Base-by-base conservation (phyloP, 139 green algal species). In the Pseudopediastrum boryanum region DNA sequence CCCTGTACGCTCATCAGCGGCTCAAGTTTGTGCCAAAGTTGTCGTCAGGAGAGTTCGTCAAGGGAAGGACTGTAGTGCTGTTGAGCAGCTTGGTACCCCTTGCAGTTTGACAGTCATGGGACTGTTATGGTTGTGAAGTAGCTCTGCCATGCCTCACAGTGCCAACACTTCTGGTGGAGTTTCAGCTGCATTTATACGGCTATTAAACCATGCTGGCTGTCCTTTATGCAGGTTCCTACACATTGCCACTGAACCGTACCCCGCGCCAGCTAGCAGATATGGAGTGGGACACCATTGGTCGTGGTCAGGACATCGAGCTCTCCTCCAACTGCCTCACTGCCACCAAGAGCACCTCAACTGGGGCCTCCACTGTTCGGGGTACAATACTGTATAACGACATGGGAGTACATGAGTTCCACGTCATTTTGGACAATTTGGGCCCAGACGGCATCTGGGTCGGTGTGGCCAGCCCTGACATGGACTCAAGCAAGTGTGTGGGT, bases 391-490 rank as follows among this genome's bases (percentile, higher is more conserved):
- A 91, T 77, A 65, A 67, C 35, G 76, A 76, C 65, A 39, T 36
- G 16, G 86, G 84, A 31, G 71, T 54, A 3, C 86, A 91, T 51
- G 87, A 91, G 80, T 89, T 88, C 80, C 87, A 91, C 43, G 87
- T 91, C 38, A 91, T 91, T 38, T 78, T 91, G 64, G 87, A 91
- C 77, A 83, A 61, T 21, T 62, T 91, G 36, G 87, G 87, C 0
- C 87, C 87, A 13, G 87, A 91, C 73, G 87, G 87, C 46, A 84
- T 91, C 59, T 91, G 87, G 87, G 87, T 89, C 35, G 87, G 87
- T 33, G 84, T 89, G 4, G 84, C 87, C 2, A 81, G 80, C 25
- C 78, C 87, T 8, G 44, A 67, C 58, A 86, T 87, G 79, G 80
- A 86, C 64, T 70, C 84, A 38, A 58, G 23, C 29, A 75, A 62